Percentiles rank a stretch among this genome's conserved stretches.
These are phyloP conservation scores for Camellia oleifera DNA, from an alignment of 179 eudicot species.

Conservation along the genomic window DNA sequence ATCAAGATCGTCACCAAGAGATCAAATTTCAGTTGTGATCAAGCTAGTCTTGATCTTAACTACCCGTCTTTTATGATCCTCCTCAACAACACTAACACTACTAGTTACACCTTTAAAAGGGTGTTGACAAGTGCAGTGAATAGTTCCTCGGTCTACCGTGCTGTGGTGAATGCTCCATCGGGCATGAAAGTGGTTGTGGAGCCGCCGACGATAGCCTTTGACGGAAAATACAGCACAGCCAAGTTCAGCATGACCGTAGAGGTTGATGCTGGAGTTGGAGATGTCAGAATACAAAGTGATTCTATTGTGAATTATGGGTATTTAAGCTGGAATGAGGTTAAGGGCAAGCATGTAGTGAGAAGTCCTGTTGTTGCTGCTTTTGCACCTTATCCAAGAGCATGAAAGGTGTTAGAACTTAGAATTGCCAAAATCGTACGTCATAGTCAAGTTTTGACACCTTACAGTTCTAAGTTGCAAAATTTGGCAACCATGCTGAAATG, in stretches of 20 bases:
- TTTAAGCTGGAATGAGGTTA: constrained; percentile 14
- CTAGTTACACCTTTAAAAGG: constrained; percentile 33
- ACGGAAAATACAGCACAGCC: constrained; percentile 16
- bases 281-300: not conserved
- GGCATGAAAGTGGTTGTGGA: constrained; percentile 18
- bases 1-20: constrained; percentile 23
- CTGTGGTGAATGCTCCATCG: constrained; percentile 18
- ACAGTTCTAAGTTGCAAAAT: too few species aligned
- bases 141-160: constrained; percentile 20
- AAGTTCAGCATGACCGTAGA: constrained; percentile 10
- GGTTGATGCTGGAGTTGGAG: not conserved
- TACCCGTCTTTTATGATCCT: constrained; percentile 50
- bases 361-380: constrained; percentile 21
- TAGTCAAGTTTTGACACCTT: too few species aligned
- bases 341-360: constrained; percentile 15
- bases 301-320: constrained; percentile 17
- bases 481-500: too few species aligned
- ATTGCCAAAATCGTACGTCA: too few species aligned
- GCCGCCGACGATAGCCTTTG: constrained; percentile 2
- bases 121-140: constrained; percentile 38
- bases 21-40: constrained; percentile 28
- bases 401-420: too few species aligned
- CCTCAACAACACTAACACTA: constrained; percentile 22
- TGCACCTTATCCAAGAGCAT: not conserved
- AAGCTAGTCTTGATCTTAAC: constrained; percentile 41